Evolutionary conservation across 495 filamentous ascomycete genomes (phyloP), one percentile per base, ranked within the genome.

Genomic region (Poronia punctata): DNA sequence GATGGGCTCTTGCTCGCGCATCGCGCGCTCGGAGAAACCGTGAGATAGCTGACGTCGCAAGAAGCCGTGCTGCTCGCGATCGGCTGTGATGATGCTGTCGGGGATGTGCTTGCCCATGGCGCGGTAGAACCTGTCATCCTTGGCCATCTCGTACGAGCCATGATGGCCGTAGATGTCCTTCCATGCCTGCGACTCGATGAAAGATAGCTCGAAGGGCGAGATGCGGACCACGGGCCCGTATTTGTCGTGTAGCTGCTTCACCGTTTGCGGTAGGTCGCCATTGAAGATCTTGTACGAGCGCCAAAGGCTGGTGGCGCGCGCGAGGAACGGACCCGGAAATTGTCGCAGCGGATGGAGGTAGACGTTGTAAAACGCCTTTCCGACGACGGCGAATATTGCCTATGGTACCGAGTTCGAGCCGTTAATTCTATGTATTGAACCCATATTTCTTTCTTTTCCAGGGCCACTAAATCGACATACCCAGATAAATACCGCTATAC

Each of bases 191-290:
- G 59, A 50, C 1, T 61, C 64, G 42, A 57, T 68, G 53, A 75
- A 79, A 3, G 66, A 68, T 3, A 81, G 49, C 35, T 77, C 66
- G 22, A 64, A 60, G 0, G 76, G 77, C 1, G 62, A 50, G 15
- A 78, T 51, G 0, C 78, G 69, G 8, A 80, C 65, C 6, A 70
- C 50, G 4, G 52, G 53, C 7, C 69, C 68, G 34, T 72, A 66
- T 40, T 52, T 50, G 25, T 65, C 51, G 47, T 74, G 70, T 21
- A 72, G 40, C 7, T 30, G n/a, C n/a, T n/a, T n/a, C n/a, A n/a
- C n/a, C n/a, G n/a, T n/a, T n/a, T n/a, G n/a, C n/a, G n/a, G n/a
- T n/a, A n/a, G n/a, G n/a, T n/a, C n/a, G n/a, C n/a, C n/a, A n/a
- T n/a, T n/a, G n/a, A n/a, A n/a, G n/a, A n/a, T n/a, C n/a, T n/a